Percentiles rank a stretch among this genome's conserved stretches.
Conservation (phyloP, 768 basidiomycete species). For the Russula sp. region DNA sequence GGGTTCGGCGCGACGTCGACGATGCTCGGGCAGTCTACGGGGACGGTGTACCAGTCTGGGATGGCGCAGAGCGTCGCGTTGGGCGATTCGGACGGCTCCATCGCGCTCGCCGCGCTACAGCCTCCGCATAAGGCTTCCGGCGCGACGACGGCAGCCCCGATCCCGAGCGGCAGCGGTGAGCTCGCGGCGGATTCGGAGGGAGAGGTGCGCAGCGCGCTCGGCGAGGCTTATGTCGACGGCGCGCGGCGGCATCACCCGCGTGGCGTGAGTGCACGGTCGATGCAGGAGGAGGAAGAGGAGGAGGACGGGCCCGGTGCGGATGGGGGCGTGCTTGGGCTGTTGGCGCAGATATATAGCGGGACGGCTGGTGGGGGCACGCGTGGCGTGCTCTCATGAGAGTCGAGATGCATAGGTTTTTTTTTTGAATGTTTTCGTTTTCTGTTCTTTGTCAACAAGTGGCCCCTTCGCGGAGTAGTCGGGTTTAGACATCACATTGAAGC, state of each 20-base stretch:
- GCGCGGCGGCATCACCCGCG: conserved; percentile 39
- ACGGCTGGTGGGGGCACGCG: conserved; percentile 29
- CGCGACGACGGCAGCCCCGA: neutral
- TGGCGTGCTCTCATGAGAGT: conserved; percentile 8
- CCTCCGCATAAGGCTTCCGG: neutral
- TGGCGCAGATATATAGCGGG: conserved; percentile 81
- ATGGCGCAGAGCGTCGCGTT: conserved; percentile 68
- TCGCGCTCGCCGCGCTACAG: conserved; percentile 25
- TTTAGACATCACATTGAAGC: too few species aligned
- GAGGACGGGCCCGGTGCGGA: conserved; percentile 62
- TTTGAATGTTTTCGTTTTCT: neutral
- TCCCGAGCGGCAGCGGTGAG: conserved; percentile 20
- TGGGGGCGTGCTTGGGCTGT: conserved; percentile 75
- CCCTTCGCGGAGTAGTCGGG: too few species aligned
- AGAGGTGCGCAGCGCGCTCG: conserved; percentile 55
- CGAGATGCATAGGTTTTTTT: neutral
- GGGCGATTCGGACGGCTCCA: conserved; percentile 68
- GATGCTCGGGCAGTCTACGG: conserved; percentile 33
- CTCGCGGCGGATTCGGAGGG: conserved; percentile 39
- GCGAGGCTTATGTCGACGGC: conserved; percentile 75
- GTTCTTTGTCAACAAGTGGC: neutral
- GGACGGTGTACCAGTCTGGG: conserved; percentile 38
- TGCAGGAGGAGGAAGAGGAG: conserved; percentile 37
- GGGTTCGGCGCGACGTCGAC: conserved; percentile 37
- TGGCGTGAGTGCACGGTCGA: conserved; percentile 19